Conservation (phyloP, 352 stramenopile species). For the Phytophthora uliginosa region DNA sequence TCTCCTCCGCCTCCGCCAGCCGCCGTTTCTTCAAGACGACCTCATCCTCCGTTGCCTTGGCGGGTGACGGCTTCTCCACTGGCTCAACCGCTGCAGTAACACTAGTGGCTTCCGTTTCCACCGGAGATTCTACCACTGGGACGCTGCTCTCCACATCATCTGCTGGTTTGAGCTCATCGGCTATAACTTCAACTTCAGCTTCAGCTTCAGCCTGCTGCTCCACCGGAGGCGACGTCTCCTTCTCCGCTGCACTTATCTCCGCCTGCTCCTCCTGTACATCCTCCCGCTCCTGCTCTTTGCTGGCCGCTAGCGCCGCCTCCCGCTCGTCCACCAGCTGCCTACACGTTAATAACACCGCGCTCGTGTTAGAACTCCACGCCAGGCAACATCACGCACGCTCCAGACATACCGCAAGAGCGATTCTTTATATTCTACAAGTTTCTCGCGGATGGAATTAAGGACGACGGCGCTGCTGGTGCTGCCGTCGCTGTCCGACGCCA, state of each 20-base stretch:
- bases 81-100: conserved; percentile 13
- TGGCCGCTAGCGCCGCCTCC: conserved; percentile 40
- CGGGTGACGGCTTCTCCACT: conserved; percentile 11
- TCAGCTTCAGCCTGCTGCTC: background rate
- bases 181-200: conserved; percentile 7
- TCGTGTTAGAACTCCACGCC: background rate
- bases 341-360: conserved; percentile 7
- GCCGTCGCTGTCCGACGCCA: conserved; percentile 55
- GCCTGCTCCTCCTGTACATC: conserved; percentile 10
- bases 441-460: conserved; percentile 62
- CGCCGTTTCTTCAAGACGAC: conserved; percentile 40
- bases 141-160: background rate
- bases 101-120: conserved; percentile 19
- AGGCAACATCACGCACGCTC: background rate
- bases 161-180: conserved; percentile 1
- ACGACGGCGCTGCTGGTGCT: conserved; percentile 49
- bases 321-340: conserved; percentile 77
- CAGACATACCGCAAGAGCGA: conserved; percentile 67
- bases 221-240: conserved; percentile 2
- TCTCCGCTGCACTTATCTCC: conserved; percentile 39
- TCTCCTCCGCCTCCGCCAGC: conserved; percentile 20
- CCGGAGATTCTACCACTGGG: conserved; percentile 8
- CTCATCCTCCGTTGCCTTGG: conserved; percentile 10
- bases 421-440: conserved; percentile 82
- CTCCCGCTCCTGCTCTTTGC: conserved; percentile 18